Conservation (phyloP, 441 rosid species). For the Erysimum cheiri region DNA sequence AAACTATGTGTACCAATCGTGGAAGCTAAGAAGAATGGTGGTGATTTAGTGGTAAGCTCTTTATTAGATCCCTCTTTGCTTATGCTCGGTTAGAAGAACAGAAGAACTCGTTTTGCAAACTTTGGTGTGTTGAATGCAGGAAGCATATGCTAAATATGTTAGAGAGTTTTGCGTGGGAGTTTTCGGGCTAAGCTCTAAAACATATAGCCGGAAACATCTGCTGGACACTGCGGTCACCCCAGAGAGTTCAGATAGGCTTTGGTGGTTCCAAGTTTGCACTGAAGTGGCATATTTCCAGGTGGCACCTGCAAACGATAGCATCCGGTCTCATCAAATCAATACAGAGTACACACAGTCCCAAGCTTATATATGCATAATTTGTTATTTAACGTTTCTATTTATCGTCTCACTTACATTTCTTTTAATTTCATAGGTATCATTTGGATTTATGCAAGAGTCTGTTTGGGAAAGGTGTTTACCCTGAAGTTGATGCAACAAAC, state of each 20-base stretch:
- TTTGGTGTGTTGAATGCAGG: constrained; percentile 49
- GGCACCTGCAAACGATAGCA: constrained; percentile 85
- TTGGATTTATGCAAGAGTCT: constrained; percentile 84
- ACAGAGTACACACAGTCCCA: constrained; percentile 53
- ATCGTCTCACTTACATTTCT: not conserved
- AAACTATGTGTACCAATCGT: constrained; percentile 74
- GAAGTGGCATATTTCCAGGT: constrained; percentile 98
- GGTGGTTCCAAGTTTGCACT: constrained; percentile 99
- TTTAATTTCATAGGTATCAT: constrained; percentile 62
- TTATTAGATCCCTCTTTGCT: not conserved
- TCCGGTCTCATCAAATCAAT: constrained; percentile 87
- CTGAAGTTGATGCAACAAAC: constrained; percentile 84
- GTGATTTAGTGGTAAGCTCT: constrained; percentile 77
- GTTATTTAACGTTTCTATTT: not conserved
- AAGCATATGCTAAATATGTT: constrained; percentile 73
- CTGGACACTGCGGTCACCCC: constrained; percentile 55
- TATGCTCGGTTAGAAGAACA: not conserved
- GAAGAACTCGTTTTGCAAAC: not conserved
- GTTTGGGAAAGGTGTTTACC: constrained; percentile 79
- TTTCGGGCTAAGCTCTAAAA: constrained; percentile 54
- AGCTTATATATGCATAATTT: not conserved
- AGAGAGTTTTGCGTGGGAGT: constrained; percentile 58
- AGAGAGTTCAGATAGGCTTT: constrained; percentile 63
- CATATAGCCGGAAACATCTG: constrained; percentile 69
- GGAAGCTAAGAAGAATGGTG: constrained; percentile 76